Evolutionary conservation across 2,329 filamentous ascomycete genomes (phyloP).

Genomic region (Diaporthe australafricana): DNA sequence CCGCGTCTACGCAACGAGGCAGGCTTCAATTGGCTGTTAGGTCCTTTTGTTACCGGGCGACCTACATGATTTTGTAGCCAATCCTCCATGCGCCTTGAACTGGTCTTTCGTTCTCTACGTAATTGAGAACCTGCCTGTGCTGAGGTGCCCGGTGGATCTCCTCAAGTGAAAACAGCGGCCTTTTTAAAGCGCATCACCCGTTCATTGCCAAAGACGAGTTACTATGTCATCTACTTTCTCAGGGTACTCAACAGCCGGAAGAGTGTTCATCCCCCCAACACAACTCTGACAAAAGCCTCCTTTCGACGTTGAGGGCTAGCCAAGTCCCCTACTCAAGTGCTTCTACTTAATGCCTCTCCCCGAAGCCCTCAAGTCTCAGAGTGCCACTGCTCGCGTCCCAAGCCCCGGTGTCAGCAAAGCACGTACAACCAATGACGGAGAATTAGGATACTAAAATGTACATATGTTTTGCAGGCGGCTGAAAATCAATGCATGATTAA

Average conservation of each 20-base stretch:
- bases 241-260: not conserved
- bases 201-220: not conserved
- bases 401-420: not conserved
- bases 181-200: not conserved
- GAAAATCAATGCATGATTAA: not conserved
- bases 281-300: not conserved
- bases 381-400: no score
- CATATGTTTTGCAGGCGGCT: not conserved
- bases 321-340: no score
- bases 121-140: not conserved
- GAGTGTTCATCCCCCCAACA: not conserved
- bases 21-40: not conserved
- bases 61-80: not conserved
- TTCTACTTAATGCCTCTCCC: no score
- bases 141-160: no score
- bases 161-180: not conserved
- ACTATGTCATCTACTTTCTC: not conserved
- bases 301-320: no score
- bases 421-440: not conserved
- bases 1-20: not conserved
- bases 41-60: no score
- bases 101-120: not conserved
- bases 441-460: not conserved
- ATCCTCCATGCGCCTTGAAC: not conserved
- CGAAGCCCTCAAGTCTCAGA: no score